phyloP scores from a whole-genome alignment of 2,329 filamentous ascomycete species.

The Akanthomyces dipterigenus region DNA sequence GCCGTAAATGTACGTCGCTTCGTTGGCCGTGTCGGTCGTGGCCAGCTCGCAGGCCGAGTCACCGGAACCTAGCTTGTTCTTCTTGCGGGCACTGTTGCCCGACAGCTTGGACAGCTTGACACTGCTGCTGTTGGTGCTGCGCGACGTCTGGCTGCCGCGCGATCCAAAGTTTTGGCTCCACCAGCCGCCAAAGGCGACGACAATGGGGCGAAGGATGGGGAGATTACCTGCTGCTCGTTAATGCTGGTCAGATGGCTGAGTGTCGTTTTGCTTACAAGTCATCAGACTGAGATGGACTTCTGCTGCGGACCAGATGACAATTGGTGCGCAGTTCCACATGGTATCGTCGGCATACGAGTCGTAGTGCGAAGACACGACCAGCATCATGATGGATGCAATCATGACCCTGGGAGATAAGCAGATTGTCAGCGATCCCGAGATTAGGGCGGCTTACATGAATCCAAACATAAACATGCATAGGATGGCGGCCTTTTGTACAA shows the following conservation, averaged over 20 bases:
- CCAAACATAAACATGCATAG: slow-evolving; percentile 11
- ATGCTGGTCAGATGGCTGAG: background rate
- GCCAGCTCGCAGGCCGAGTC: slow-evolving; percentile 1
- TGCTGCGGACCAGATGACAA: slow-evolving; percentile 8
- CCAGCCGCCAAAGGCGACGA: slow-evolving; percentile 5
- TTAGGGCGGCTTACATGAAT: slow-evolving; percentile 1
- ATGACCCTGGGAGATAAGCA: background rate
- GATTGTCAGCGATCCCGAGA: background rate
- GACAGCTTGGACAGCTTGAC: background rate
- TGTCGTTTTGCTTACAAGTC: background rate
- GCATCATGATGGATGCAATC: slow-evolving; percentile 11
- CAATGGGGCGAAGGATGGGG: background rate
- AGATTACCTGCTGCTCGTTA: background rate
- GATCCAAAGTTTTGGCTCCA: slow-evolving; percentile 5
- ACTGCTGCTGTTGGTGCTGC: background rate
- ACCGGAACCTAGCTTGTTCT: background rate
- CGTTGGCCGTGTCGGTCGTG: background rate
- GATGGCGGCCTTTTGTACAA: slow-evolving; percentile 9
- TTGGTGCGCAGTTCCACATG: slow-evolving; percentile 8
- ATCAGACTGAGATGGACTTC: slow-evolving; percentile 11
- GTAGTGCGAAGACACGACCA: slow-evolving; percentile 9
- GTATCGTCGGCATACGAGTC: slow-evolving; percentile 10
- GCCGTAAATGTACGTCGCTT: background rate
- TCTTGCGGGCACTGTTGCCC: background rate
- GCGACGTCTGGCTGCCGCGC: background rate